Percentiles rank a stretch among this genome's conserved stretches.
Conservation (phyloP, 1,284 basidiomycete species). For the Termitomyces sp. region DNA sequence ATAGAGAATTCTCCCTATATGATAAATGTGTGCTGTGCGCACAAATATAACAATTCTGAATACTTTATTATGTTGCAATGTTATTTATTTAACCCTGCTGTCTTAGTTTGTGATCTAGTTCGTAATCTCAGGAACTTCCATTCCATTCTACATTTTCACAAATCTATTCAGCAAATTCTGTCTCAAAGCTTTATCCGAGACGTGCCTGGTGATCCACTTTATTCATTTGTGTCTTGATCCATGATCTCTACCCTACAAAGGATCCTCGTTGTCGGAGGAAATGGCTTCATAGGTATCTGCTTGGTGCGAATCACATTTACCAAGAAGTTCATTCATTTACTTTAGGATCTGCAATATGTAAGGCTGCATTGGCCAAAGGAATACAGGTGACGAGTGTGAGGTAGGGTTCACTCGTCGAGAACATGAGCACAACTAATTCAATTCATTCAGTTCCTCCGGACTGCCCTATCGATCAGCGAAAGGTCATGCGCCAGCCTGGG, state of each 20-base stretch:
- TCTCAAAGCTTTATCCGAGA: neutral
- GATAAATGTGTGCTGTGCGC: constrained; percentile 5
- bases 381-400: constrained; percentile 88
- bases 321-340: constrained; percentile 11
- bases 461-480: constrained; percentile 81
- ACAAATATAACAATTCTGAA: neutral
- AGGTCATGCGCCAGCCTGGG: constrained; percentile 88
- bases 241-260: constrained; percentile 45
- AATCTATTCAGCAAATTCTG: neutral
- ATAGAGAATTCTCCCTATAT: neutral
- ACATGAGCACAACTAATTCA: neutral
- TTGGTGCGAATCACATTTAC: constrained; percentile 7
- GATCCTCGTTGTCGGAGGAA: constrained; percentile 88
- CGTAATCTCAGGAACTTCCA: too few relatives aligned
- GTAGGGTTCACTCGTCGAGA: constrained; percentile 33
- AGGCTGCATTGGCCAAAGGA: constrained; percentile 76
- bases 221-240: neutral
- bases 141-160: too few relatives aligned
- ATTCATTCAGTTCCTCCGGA: constrained; percentile 69
- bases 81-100: neutral
- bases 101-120: too few relatives aligned
- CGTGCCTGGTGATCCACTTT: neutral
- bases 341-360: constrained; percentile 88
- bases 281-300: constrained; percentile 82
- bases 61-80: neutral